Percentiles rank a stretch among this genome's conserved stretches.
These are phyloP conservation scores for Emiliania huxleyi DNA, from an alignment of 78 protist species.

Conservation along the genomic window DNA sequence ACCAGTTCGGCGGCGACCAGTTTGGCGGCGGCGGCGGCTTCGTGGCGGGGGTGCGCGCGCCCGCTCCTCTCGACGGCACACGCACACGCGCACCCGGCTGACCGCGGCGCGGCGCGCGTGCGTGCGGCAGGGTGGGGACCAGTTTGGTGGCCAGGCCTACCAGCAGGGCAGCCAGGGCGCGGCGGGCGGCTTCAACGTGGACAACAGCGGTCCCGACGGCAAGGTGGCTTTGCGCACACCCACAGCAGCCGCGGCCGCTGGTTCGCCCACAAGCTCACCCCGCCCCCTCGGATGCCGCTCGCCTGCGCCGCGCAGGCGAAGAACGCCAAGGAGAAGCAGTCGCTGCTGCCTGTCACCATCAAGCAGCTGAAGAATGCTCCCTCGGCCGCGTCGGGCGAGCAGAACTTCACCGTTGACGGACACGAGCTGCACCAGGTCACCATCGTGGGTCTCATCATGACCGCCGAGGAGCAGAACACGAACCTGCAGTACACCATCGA, in stretches of 20 bases:
- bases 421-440: background rate
- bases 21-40: too few species aligned
- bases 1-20: too few species aligned
- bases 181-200: background rate
- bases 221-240: background rate
- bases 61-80: too few species aligned
- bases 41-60: too few species aligned
- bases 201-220: background rate
- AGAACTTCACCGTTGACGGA: background rate
- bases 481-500: background rate
- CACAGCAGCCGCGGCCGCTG: background rate
- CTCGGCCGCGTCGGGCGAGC: background rate
- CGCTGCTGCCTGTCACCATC: background rate
- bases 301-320: background rate
- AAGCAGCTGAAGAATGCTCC: background rate
- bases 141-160: background rate
- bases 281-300: background rate
- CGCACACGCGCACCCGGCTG: too few species aligned
- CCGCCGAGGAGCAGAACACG: background rate
- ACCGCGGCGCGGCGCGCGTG: too few species aligned
- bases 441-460: background rate
- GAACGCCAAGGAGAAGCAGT: background rate
- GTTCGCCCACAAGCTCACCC: too few species aligned
- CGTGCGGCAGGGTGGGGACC: background rate
- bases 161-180: background rate